Evolutionary conservation across 225 moss, liverwort and hornwort genomes (phyloP).

Genomic region (Physcomitrellopsis africana): DNA sequence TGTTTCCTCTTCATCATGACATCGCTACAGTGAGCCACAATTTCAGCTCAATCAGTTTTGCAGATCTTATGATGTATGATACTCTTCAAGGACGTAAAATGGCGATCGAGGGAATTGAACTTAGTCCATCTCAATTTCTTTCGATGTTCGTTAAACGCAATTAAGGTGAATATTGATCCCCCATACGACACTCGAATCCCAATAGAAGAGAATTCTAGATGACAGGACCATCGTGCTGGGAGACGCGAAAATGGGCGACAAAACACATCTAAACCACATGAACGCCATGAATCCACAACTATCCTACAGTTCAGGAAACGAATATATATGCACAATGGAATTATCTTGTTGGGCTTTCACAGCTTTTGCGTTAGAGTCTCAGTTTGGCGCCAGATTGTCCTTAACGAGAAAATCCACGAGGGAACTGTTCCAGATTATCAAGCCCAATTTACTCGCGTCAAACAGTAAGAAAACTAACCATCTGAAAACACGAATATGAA

Average conservation of each 20-base stretch:
- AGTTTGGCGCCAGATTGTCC: no score
- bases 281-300: no score
- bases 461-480: not conserved
- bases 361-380: no score
- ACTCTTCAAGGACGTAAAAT: not conserved
- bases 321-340: no score
- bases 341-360: no score
- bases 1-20: constrained; percentile 56
- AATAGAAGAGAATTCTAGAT: not conserved
- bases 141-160: no score
- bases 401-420: no score
- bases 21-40: constrained; percentile 31
- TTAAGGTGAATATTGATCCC: not conserved
- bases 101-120: no score
- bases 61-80: not conserved
- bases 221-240: not conserved
- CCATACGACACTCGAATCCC: not conserved
- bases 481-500: not conserved
- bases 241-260: not conserved
- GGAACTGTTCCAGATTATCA: no score
- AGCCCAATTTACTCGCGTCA: not conserved
- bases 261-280: not conserved
- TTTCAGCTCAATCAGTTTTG: not conserved
- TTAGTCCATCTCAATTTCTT: no score
- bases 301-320: no score